phyloP scores from a whole-genome alignment of 495 filamentous ascomycete genomes.

The Sabuloglossum arenarium region DNA sequence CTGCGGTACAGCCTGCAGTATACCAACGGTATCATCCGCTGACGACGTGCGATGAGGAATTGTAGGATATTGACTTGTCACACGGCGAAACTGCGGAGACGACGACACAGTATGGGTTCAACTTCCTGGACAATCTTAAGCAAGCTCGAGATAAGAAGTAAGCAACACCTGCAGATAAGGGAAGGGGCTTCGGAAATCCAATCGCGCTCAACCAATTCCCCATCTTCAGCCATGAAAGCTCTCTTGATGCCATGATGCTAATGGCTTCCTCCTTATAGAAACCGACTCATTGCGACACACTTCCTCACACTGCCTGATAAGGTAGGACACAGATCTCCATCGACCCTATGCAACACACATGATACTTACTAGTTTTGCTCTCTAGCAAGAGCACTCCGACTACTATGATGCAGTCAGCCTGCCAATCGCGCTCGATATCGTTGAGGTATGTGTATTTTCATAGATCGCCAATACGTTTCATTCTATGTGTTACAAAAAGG shows the following conservation, averaged over 20 bases:
- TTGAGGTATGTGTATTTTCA: constrained; percentile 28
- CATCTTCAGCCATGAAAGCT: background rate
- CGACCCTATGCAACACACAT: background rate
- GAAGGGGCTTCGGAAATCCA: background rate
- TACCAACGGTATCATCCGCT: background rate
- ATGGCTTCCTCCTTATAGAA: constrained; percentile 20
- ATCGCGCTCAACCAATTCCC: background rate
- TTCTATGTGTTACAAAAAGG: background rate
- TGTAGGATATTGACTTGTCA: constrained; percentile 3
- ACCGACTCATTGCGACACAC: constrained; percentile 43
- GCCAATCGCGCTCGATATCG: constrained; percentile 54
- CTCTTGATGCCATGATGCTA: background rate
- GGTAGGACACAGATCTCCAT: constrained; percentile 12
- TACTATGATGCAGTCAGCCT: constrained; percentile 54
- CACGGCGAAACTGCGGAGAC: constrained; percentile 35
- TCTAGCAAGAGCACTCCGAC: constrained; percentile 24
- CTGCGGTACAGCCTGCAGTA: constrained; percentile 1
- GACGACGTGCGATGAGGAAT: constrained; percentile 3
- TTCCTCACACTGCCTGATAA: constrained; percentile 47
- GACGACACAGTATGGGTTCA: constrained; percentile 44
- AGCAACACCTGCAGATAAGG: constrained; percentile 3
- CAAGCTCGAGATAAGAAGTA: constrained; percentile 54
- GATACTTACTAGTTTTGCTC: background rate
- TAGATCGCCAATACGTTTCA: background rate
- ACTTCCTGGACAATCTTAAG: constrained; percentile 41